Conservation (phyloP, 805 yeast species). For the Ogataea dorogensis region DNA sequence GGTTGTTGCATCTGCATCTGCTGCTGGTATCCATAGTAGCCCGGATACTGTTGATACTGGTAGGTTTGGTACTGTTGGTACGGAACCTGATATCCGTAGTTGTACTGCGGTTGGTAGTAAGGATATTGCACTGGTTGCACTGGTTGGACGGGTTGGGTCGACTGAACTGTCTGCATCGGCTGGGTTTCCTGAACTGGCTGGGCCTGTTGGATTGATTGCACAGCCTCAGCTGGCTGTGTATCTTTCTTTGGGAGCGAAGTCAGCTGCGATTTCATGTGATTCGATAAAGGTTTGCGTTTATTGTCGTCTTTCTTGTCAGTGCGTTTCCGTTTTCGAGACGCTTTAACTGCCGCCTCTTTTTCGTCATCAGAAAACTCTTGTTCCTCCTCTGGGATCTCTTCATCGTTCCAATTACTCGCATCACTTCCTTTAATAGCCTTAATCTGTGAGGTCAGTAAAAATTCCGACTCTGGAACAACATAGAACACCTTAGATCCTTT, state of each 20-base stretch:
- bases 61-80: conserved; percentile 16
- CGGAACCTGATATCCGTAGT: conserved; percentile 11
- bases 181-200: background rate
- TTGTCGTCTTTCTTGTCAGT: conserved; percentile 33
- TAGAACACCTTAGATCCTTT: conserved; percentile 64
- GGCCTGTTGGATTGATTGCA: background rate
- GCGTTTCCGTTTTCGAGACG: conserved; percentile 58
- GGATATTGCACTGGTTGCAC: conserved; percentile 7
- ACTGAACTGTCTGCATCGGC: too few relatives aligned
- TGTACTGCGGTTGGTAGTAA: conserved; percentile 1
- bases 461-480: conserved; percentile 78
- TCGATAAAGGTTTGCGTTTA: conserved; percentile 16
- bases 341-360: conserved; percentile 70
- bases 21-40: conserved; percentile 3
- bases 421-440: conserved; percentile 81
- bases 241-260: conserved; percentile 22
- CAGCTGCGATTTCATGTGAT: conserved; percentile 24
- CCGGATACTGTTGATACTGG: conserved; percentile 6
- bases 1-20: too few relatives aligned
- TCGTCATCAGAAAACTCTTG: conserved; percentile 97
- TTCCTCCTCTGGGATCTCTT: conserved; percentile 89
- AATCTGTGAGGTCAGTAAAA: conserved; percentile 71
- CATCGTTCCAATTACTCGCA: conserved; percentile 93
- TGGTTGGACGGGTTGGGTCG: conserved; percentile 1
- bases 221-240: conserved; percentile 3